phyloP scores from a whole-genome alignment of 768 basidiomycete genomes.

The Candolleomyces aberdarensis region DNA sequence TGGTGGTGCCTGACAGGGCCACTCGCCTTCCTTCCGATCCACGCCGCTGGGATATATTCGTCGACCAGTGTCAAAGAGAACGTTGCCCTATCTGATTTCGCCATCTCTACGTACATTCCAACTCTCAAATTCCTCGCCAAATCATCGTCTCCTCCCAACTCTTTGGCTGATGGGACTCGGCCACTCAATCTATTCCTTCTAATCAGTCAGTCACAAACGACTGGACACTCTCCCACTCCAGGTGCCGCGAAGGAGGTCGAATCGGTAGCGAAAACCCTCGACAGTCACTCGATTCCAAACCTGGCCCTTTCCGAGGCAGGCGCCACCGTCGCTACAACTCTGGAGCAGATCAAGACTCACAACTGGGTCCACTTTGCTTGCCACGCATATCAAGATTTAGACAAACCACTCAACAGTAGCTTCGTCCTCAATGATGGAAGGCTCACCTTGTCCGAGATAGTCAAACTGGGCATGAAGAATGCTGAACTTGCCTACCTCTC shows the following conservation, averaged over 20 bases:
- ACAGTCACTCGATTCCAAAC: neutral
- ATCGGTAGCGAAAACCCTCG: neutral
- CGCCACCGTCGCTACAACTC: conserved; percentile 12
- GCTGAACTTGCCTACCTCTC: conserved; percentile 35
- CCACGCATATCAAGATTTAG: conserved; percentile 25
- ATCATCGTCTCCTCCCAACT: too few species aligned
- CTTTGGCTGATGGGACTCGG: too few species aligned
- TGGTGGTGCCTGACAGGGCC: conserved; percentile 8
- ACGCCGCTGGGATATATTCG: neutral
- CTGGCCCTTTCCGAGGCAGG: neutral
- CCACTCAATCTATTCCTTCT: conserved; percentile 1
- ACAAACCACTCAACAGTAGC: conserved; percentile 20
- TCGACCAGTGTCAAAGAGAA: neutral
- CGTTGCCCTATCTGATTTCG: neutral
- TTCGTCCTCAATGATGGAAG: conserved; percentile 19
- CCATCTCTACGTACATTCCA: conserved; percentile 6
- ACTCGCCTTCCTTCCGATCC: conserved; percentile 4
- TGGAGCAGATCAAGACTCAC: conserved; percentile 8
- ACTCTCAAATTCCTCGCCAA: neutral
- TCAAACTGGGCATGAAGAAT: conserved; percentile 7
- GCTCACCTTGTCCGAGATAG: conserved; percentile 14
- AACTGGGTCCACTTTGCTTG: conserved; percentile 31
- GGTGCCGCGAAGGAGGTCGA: conserved; percentile 5
- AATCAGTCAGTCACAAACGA: conserved; percentile 10
- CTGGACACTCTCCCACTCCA: conserved; percentile 7